phyloP scores from a whole-genome alignment of 768 basidiomycete species.

The Gloeostereum incarnatum region DNA sequence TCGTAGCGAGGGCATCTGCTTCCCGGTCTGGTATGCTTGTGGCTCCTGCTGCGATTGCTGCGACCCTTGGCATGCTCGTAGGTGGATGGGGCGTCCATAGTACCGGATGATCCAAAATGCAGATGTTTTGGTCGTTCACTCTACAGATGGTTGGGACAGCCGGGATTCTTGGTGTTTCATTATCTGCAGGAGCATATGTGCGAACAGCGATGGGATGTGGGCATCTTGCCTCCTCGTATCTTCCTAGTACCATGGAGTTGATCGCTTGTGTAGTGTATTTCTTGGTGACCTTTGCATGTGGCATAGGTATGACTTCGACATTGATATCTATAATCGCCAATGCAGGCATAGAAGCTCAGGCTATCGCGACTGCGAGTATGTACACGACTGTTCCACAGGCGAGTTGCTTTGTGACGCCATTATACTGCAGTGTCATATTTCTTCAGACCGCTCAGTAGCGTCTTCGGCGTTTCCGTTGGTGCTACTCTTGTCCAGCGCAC shows the following conservation, averaged over 20 bases:
- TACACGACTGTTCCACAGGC: too few relatives aligned
- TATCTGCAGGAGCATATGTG: neutral
- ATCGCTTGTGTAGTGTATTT: neutral
- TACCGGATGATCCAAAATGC: constrained; percentile 20
- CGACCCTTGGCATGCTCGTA: constrained; percentile 18
- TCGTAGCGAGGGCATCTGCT: constrained; percentile 17
- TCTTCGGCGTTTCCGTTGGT: too few relatives aligned
- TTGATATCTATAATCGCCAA: constrained; percentile 25
- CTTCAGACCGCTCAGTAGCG: too few relatives aligned
- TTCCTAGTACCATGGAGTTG: neutral
- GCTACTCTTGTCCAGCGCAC: too few relatives aligned
- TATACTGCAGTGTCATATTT: too few relatives aligned
- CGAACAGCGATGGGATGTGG: constrained; percentile 8
- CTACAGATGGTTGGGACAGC: constrained; percentile 14
- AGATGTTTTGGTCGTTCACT: constrained; percentile 15
- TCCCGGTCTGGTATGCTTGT: constrained; percentile 18
- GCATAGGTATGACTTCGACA: constrained; percentile 19
- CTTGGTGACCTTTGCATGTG: constrained; percentile 5
- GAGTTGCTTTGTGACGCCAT: too few relatives aligned
- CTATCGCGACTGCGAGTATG: constrained; percentile 24
- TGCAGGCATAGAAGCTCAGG: constrained; percentile 22
- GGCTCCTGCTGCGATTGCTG: constrained; percentile 18
- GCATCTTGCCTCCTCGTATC: neutral
- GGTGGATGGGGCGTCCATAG: constrained; percentile 22
- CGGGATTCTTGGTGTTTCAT: constrained; percentile 9